These are phyloP conservation scores for Hanseniaspora sp. DNA, from an alignment of 1,139 yeast genomes.

Conservation along the genomic window DNA sequence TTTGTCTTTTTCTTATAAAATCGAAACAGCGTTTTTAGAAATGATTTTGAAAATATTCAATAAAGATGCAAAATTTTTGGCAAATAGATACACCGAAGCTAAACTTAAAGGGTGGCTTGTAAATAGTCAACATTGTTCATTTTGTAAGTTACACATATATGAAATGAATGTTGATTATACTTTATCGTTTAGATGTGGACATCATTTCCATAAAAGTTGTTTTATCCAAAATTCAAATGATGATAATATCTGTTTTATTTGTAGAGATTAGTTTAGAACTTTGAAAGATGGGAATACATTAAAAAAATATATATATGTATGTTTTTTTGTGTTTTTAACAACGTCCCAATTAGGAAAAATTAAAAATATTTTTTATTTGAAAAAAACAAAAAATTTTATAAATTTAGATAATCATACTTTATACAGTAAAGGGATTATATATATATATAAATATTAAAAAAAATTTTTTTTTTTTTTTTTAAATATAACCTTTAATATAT, in stretches of 20 bases:
- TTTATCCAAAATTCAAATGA: constrained; percentile 34
- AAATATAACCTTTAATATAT: no score
- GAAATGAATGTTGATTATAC: constrained; percentile 26
- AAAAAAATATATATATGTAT: not conserved
- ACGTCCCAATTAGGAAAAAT: not conserved
- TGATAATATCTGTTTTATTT: constrained; percentile 22
- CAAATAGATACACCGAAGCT: constrained; percentile 29
- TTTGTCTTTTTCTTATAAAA: not conserved
- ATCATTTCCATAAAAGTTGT: constrained; percentile 58
- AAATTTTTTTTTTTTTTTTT: no score
- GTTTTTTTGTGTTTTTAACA: not conserved
- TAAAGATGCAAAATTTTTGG: constrained; percentile 7
- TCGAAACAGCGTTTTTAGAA: constrained; percentile 1
- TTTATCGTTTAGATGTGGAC: constrained; percentile 45
- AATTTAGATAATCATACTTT: no score
- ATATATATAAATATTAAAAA: no score
- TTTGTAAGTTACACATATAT: constrained; percentile 43
- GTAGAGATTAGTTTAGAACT: not conserved
- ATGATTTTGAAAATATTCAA: constrained; percentile 9
- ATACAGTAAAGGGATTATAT: no score
- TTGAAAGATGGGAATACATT: not conserved
- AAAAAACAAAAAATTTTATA: no score
- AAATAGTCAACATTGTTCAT: constrained; percentile 45
- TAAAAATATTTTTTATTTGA: no score
- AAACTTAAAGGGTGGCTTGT: constrained; percentile 53